Conservation (phyloP, 306 rosid genomes). For the Alnus glutinosa region DNA sequence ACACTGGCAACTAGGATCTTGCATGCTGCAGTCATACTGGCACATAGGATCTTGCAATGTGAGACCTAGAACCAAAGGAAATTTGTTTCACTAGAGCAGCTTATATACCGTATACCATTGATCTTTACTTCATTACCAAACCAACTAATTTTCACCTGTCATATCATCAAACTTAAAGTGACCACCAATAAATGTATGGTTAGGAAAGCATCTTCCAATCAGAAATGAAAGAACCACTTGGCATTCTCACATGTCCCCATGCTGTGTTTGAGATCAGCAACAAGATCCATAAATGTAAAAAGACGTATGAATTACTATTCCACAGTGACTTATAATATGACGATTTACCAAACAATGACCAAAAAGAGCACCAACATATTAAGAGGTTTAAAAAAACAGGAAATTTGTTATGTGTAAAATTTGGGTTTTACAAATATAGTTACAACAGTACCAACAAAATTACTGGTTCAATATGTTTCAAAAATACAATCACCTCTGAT, state of each 20-base stretch:
- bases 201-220: not conserved
- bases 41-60: not conserved
- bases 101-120: not conserved
- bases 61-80: not conserved
- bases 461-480: not conserved
- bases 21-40: not conserved
- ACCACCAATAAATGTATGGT: not conserved
- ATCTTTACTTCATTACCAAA: not conserved
- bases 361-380: not conserved
- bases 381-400: not conserved
- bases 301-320: not conserved
- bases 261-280: not conserved
- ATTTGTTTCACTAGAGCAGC: not conserved
- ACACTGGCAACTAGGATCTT: not conserved
- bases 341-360: not conserved
- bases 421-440: slow-evolving; percentile 7
- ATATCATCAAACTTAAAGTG: not conserved
- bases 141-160: not conserved
- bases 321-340: not conserved
- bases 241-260: not conserved
- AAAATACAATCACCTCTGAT: slow-evolving; percentile 5
- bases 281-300: not conserved
- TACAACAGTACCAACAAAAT: not conserved
- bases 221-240: not conserved
- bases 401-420: not conserved